These are phyloP conservation scores for Myriosclerotinia curreyana DNA, from an alignment of 2,329 filamentous ascomycete genomes.

Conservation along the genomic window DNA sequence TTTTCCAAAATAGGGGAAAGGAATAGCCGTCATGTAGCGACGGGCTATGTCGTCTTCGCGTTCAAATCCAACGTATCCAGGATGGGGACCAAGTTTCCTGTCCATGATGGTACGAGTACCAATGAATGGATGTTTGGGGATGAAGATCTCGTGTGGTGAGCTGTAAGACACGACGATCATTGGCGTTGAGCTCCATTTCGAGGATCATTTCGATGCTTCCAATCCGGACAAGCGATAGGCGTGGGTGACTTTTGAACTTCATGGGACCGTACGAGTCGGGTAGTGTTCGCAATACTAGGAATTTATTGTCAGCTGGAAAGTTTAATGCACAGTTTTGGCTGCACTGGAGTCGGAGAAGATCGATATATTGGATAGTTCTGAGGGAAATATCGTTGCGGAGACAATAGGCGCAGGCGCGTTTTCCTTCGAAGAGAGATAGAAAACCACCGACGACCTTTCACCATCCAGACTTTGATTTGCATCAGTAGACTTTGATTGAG, in stretches of 20 bases:
- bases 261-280: background rate
- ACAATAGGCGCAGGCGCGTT: slow-evolving; percentile 26
- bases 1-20: background rate
- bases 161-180: background rate
- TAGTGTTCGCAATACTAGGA: background rate
- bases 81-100: background rate
- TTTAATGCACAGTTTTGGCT: background rate
- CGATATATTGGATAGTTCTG: background rate
- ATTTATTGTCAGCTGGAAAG: background rate
- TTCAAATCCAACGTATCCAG: background rate
- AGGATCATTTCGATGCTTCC: background rate
- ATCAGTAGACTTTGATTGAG: background rate
- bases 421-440: slow-evolving; percentile 25
- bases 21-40: slow-evolving; percentile 5
- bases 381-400: slow-evolving; percentile 24
- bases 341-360: background rate
- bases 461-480: background rate
- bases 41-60: background rate
- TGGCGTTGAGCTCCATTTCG: background rate
- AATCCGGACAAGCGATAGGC: background rate
- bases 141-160: background rate
- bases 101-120: background rate
- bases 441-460: slow-evolving; percentile 16
- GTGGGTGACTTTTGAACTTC: background rate
- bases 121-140: background rate